phyloP scores from a whole-genome alignment of 108 stramenopile genomes.

The Pseudonitzschia pungens region DNA sequence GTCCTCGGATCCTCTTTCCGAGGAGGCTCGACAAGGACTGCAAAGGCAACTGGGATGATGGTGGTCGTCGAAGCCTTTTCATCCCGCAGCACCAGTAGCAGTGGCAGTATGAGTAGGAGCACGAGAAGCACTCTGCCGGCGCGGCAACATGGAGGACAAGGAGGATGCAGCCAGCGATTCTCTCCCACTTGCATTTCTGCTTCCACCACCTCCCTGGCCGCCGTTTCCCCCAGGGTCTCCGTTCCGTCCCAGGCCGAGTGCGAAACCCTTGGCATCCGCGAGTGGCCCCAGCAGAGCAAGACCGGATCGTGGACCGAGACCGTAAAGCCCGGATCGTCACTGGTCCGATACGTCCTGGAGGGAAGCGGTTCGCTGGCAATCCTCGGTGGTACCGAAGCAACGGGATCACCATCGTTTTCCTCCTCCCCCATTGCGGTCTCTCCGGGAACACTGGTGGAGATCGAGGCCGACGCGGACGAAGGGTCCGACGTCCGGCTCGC shows the following conservation, averaged over 20 bases:
- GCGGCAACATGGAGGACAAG: too few species aligned
- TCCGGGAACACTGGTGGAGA: constrained; percentile 64
- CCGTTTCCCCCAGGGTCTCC: not conserved
- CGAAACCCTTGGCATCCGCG: constrained; percentile 47
- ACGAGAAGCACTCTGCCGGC: too few species aligned
- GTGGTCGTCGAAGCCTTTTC: too few species aligned
- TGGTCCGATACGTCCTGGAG: constrained; percentile 57
- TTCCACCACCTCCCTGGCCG: not conserved
- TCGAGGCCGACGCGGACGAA: constrained; percentile 12
- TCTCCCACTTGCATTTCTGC: too few species aligned
- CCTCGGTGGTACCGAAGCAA: not conserved
- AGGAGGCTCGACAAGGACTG: too few species aligned
- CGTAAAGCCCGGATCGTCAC: constrained; percentile 19
- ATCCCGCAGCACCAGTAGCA: too few species aligned
- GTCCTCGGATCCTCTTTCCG: too few species aligned
- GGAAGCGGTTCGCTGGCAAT: constrained; percentile 47
- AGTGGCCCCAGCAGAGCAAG: constrained; percentile 64
- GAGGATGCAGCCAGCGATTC: too few species aligned
- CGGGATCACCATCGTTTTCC: too few species aligned
- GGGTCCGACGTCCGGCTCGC: constrained; percentile 42
- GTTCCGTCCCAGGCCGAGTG: constrained; percentile 8
- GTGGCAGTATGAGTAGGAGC: too few species aligned
- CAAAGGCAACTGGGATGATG: too few species aligned
- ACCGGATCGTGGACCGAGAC: constrained; percentile 45
- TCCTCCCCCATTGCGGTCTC: constrained; percentile 1